Percentiles rank a stretch among this genome's conserved stretches.
These are phyloP conservation scores for Glebionis coronaria DNA, from an alignment of 129 eudicot species.

Conservation along the genomic window DNA sequence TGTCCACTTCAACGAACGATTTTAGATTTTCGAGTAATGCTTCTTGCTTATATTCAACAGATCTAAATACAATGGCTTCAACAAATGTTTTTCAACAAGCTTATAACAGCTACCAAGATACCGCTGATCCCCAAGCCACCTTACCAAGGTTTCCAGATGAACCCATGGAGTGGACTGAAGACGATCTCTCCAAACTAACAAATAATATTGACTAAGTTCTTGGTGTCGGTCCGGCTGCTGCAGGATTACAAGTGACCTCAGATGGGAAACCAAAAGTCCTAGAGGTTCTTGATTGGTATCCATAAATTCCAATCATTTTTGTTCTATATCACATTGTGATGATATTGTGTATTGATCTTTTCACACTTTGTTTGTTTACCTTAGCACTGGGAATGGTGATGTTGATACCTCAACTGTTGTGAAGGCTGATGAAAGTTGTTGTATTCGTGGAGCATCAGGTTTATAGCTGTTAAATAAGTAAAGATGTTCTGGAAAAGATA, in stretches of 20 bases:
- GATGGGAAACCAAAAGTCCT: slow-evolving; percentile 94
- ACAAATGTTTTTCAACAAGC: too few species aligned
- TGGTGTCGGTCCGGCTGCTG: slow-evolving; percentile 98
- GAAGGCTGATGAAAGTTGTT: slow-evolving; percentile 79
- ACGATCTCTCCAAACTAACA: too few species aligned
- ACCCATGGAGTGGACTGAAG: too few species aligned
- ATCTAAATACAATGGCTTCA: too few species aligned
- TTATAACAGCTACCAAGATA: too few species aligned
- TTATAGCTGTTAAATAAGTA: slow-evolving; percentile 4
- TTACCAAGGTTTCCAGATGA: too few species aligned
- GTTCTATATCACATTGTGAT: neutral
- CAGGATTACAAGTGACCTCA: slow-evolving; percentile 80
- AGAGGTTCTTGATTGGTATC: slow-evolving; percentile 94
- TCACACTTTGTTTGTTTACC: slow-evolving; percentile 6
- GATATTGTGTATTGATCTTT: neutral
- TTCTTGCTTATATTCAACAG: too few species aligned
- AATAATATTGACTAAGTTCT: too few species aligned
- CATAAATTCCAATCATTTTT: slow-evolving; percentile 15
- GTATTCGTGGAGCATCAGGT: slow-evolving; percentile 94
- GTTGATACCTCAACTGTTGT: slow-evolving; percentile 87
- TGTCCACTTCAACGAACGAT: too few species aligned
- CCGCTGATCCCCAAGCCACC: too few species aligned
- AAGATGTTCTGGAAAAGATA: too few species aligned
- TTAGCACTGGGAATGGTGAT: slow-evolving; percentile 96
- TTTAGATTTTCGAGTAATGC: too few species aligned